Evolutionary conservation across 1,284 basidiomycete genomes (phyloP), one percentile per base, ranked within the genome.

Genomic region (Cryptococcus sp.): DNA sequence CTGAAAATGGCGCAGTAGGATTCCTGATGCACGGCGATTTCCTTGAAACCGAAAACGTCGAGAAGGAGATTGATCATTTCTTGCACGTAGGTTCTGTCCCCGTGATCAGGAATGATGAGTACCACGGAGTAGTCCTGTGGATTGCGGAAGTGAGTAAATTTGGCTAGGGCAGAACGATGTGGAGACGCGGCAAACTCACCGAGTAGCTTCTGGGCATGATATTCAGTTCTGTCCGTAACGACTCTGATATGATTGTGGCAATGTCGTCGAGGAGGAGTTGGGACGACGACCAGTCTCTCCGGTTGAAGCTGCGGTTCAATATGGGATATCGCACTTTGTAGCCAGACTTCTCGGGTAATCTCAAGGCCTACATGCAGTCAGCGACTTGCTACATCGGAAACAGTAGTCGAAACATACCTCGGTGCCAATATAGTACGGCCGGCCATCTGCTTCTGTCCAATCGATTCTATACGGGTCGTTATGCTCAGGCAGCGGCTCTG

Each of bases 1-100:
- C 94, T 93, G 74, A 96, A 98, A 1, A 93, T 91, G 5, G 96
- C 92, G 50, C 91, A 91, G 30, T 96, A 82, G 1, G 91, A 89
- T 82, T 96, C 93, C 82, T 95, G 93, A 76, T 94, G 91, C 15
- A 89, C 85, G 66, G 89, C 92, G 46, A 96, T 79, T 76, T 94
- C 89, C 73, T 89, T 91, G 82, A 98, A 97, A 0, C 91, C 91
- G 85, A 99, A 88, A 5, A 85, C 83, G 41, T 85, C 80, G 43
- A 99, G 78, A 7, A 98, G 78, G 16, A 97, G 79, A 64, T 90
- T 84, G 15, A 86, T 83, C 68, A 96, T 82, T 60, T 89, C 88
- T 57, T 88, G 85, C 52, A 98, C 85, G 72, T 96, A 97, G 17
- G 83, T 79, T 53, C 89, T 82, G 59, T 95, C 90, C 67, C 91